These are phyloP conservation scores for Scolecobasidium constrictum DNA, from an alignment of 2,329 filamentous ascomycete genomes.

Conservation along the genomic window DNA sequence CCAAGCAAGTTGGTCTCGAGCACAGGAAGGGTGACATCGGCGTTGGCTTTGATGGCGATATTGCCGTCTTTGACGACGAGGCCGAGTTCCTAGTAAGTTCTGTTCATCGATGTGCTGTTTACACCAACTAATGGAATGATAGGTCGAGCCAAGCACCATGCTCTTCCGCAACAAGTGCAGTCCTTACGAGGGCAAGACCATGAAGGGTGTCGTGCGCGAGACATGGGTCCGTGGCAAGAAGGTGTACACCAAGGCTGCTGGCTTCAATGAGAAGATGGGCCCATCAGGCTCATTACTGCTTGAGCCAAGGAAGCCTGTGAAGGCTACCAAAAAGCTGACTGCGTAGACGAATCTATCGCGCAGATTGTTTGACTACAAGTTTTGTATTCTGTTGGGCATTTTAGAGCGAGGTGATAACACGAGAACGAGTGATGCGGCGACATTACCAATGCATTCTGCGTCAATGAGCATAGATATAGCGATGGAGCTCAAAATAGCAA, in stretches of 20 bases:
- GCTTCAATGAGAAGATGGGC: conserved; percentile 48
- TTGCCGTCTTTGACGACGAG: conserved; percentile 86
- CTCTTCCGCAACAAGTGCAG: conserved; percentile 89
- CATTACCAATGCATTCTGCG: no score
- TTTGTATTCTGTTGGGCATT: no score
- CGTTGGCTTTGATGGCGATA: conserved; percentile 77
- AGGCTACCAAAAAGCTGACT: no score
- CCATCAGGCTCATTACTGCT: conserved; percentile 41
- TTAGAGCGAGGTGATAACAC: no score
- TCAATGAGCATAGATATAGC: no score
- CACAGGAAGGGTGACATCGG: conserved; percentile 71
- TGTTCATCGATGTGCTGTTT: no score
- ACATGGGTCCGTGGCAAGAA: conserved; percentile 73
- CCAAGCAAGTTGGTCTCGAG: conserved; percentile 74
- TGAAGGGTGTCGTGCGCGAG: conserved; percentile 69
- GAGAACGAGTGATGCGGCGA: no score
- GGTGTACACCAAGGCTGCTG: conserved; percentile 59
- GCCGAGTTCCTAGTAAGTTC: conserved; percentile 59
- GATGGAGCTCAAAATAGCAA: no score
- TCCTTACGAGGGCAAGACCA: conserved; percentile 72
- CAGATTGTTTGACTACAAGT: no score
- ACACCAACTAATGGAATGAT: conserved; percentile 1
- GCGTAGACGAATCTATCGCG: no score
- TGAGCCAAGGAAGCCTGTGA: conserved; percentile 29
- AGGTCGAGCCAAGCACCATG: conserved; percentile 59